Evolutionary conservation across 75 land plant species (phyloP).

Genomic region (Adiantum capillusveneris): DNA sequence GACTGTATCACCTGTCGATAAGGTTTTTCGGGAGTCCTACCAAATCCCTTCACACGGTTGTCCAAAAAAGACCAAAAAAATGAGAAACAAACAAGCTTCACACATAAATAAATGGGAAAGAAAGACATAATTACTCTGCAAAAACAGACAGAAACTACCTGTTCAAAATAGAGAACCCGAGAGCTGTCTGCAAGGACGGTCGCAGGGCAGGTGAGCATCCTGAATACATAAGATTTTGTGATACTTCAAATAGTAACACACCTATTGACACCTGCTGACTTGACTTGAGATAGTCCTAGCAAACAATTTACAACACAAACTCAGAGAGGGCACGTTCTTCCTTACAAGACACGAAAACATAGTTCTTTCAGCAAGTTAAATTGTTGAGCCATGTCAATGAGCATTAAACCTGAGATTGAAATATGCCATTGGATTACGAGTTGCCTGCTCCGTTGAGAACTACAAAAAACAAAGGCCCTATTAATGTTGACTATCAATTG

Average conservation of each 20-base stretch:
- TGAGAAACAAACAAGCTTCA: background rate
- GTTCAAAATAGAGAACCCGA: slow-evolving; percentile 77
- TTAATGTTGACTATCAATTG: too few species aligned
- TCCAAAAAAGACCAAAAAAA: background rate
- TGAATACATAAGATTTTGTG: slow-evolving; percentile 12
- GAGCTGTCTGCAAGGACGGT: slow-evolving; percentile 86
- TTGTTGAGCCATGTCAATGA: background rate
- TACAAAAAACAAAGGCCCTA: slow-evolving; percentile 12
- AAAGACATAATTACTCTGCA: background rate
- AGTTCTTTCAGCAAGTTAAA: background rate
- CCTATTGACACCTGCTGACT: background rate
- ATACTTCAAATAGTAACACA: background rate
- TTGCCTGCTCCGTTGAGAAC: slow-evolving; percentile 82
- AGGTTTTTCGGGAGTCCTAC: slow-evolving; percentile 95
- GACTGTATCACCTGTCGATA: slow-evolving; percentile 67
- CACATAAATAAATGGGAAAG: background rate
- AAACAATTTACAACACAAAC: background rate
- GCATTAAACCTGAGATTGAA: slow-evolving; percentile 78
- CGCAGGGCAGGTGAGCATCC: slow-evolving; percentile 86
- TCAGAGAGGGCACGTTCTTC: background rate
- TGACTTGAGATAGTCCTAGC: background rate
- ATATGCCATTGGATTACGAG: slow-evolving; percentile 72
- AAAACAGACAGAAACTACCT: slow-evolving; percentile 24
- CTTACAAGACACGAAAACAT: background rate
- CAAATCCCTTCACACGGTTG: slow-evolving; percentile 61